Evolutionary conservation across 208 protist species (phyloP).

Genomic region (Sergeia podlipaevii): DNA sequence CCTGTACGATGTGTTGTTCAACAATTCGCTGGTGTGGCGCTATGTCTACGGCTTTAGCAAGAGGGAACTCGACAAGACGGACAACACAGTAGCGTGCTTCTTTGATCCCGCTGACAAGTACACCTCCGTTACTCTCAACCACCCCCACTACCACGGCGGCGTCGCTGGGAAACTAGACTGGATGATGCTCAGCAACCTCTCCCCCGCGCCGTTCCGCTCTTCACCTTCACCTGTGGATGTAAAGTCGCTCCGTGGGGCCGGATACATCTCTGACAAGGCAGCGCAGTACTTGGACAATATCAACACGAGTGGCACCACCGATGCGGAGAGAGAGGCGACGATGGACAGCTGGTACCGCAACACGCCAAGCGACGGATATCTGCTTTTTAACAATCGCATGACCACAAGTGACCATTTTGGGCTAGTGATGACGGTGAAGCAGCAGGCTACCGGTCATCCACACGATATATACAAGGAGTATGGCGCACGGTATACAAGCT

Average conservation of each 20-base stretch:
- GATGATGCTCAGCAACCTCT: constrained; percentile 70
- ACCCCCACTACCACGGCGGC: constrained; percentile 51
- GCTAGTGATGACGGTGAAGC: constrained; percentile 48
- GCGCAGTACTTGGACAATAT: constrained; percentile 2
- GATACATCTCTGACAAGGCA: background rate
- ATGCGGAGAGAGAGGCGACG: too few species aligned
- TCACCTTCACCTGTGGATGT: background rate
- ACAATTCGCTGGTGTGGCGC: constrained; percentile 49
- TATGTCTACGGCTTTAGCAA: constrained; percentile 58
- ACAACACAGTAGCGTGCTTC: constrained; percentile 56
- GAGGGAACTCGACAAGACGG: constrained; percentile 19
- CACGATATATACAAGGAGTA: constrained; percentile 38
- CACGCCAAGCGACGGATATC: constrained; percentile 40
- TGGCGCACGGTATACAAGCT: constrained; percentile 42
- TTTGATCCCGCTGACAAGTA: constrained; percentile 71
- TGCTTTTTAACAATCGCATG: constrained; percentile 76
- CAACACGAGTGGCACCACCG: background rate
- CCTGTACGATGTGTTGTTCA: constrained; percentile 39
- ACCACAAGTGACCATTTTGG: constrained; percentile 63
- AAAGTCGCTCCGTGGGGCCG: background rate
- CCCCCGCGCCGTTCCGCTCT: background rate
- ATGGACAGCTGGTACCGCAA: background rate
- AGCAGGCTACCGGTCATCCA: constrained; percentile 19
- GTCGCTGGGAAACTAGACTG: constrained; percentile 76
- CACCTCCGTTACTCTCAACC: constrained; percentile 57